Conservation (phyloP, 805 yeast genomes). For the Yarrowia keelungensis region DNA sequence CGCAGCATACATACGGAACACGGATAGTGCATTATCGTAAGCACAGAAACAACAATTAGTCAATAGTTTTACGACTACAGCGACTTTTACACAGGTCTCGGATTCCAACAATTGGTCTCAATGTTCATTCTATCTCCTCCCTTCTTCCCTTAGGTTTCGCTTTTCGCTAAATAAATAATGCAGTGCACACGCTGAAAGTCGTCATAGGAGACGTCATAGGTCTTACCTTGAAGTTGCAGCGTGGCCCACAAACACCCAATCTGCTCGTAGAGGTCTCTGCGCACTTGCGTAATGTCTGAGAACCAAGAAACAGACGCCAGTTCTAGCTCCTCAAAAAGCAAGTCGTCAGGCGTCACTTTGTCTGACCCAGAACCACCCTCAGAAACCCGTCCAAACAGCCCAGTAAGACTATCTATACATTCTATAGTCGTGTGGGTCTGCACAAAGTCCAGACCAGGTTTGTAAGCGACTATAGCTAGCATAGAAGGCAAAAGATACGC, state of each 20-base stretch:
- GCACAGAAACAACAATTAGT: too few relatives aligned
- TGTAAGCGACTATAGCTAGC: background rate
- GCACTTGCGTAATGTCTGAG: background rate
- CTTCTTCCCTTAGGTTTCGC: background rate
- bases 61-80: too few relatives aligned
- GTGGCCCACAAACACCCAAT: background rate
- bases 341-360: background rate
- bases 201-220: background rate
- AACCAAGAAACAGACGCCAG: background rate
- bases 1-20: too few relatives aligned
- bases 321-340: conserved; percentile 28
- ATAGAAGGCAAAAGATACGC: conserved; percentile 1
- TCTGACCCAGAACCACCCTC: background rate
- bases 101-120: too few relatives aligned
- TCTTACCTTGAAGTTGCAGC: background rate
- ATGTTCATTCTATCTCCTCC: background rate
- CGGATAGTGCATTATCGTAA: background rate
- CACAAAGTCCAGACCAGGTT: conserved; percentile 7
- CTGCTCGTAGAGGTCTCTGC: background rate
- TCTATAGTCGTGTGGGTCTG: background rate
- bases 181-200: conserved; percentile 19
- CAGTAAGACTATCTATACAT: background rate
- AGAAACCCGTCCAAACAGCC: background rate
- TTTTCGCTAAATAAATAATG: conserved; percentile 1
- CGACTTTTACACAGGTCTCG: too few relatives aligned